phyloP scores from a whole-genome alignment of 495 filamentous ascomycete species.

The Elasticomyces elasticus region DNA sequence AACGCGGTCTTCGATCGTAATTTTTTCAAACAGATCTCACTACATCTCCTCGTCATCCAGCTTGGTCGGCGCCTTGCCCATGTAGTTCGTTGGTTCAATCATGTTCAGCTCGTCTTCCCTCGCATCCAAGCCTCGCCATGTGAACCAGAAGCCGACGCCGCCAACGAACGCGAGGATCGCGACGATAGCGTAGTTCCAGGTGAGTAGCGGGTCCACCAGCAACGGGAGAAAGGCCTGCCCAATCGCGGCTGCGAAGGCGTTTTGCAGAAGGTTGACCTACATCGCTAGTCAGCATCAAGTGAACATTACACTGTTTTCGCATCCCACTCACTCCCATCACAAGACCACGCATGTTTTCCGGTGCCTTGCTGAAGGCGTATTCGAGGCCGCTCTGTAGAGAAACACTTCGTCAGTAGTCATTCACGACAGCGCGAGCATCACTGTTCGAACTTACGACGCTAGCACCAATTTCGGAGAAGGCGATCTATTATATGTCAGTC shows the following conservation, averaged over 20 bases:
- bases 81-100: background rate
- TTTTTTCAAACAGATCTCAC: too few relatives aligned
- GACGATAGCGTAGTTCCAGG: slow-evolving; percentile 51
- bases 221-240: slow-evolving; percentile 48
- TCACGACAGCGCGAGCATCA: background rate
- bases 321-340: slow-evolving; percentile 48
- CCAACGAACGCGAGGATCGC: slow-evolving; percentile 53
- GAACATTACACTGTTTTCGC: background rate
- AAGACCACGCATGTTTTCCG: slow-evolving; percentile 56
- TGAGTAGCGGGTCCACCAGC: slow-evolving; percentile 50
- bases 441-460: slow-evolving; percentile 36
- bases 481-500: slow-evolving; percentile 47
- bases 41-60: background rate
- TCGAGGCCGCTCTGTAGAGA: slow-evolving; percentile 63
- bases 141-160: slow-evolving; percentile 52
- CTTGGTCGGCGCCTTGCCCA: background rate
- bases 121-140: slow-evolving; percentile 47
- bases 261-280: slow-evolving; percentile 48
- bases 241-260: slow-evolving; percentile 36
- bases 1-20: too few relatives aligned
- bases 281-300: background rate
- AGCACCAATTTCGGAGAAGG: slow-evolving; percentile 57
- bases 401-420: background rate
- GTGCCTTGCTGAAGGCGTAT: slow-evolving; percentile 61
- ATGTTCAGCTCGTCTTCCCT: slow-evolving; percentile 57